Conservation (phyloP, 2,329 filamentous ascomycete genomes). For the Colletotrichum truncatum region DNA sequence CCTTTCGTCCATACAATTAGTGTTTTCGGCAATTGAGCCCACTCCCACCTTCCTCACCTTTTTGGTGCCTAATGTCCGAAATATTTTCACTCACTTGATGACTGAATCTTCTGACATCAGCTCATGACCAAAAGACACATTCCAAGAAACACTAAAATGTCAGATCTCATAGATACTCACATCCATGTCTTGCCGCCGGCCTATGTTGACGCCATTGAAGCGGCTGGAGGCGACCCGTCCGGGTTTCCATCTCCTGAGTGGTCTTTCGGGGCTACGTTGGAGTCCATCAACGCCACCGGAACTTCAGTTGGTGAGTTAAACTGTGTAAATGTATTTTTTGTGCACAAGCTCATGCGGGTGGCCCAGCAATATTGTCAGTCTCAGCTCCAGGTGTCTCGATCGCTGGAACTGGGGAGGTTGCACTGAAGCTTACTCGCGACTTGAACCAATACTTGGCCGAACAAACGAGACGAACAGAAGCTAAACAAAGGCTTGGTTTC, state of each 20-base stretch:
- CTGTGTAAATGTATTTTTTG: background rate
- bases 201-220: slow-evolving; percentile 16
- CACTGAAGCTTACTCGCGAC: slow-evolving; percentile 8
- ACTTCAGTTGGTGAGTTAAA: background rate
- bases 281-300: slow-evolving; percentile 12
- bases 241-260: slow-evolving; percentile 26
- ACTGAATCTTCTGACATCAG: too few relatives aligned
- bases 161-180: background rate
- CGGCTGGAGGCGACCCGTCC: slow-evolving; percentile 25
- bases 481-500: slow-evolving; percentile 31
- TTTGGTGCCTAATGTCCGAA: too few relatives aligned
- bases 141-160: background rate
- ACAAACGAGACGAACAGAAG: background rate
- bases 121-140: background rate
- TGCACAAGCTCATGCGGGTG: too few relatives aligned
- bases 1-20: too few relatives aligned
- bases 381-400: slow-evolving; percentile 22
- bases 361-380: background rate
- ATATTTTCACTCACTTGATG: too few relatives aligned
- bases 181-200: slow-evolving; percentile 12
- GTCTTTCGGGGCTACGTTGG: slow-evolving; percentile 15
- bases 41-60: too few relatives aligned
- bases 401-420: slow-evolving; percentile 10
- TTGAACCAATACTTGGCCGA: slow-evolving; percentile 21
- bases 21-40: too few relatives aligned